These are phyloP conservation scores for Pythium pyrilobum DNA, from an alignment of 352 stramenopile species.

Conservation along the genomic window DNA sequence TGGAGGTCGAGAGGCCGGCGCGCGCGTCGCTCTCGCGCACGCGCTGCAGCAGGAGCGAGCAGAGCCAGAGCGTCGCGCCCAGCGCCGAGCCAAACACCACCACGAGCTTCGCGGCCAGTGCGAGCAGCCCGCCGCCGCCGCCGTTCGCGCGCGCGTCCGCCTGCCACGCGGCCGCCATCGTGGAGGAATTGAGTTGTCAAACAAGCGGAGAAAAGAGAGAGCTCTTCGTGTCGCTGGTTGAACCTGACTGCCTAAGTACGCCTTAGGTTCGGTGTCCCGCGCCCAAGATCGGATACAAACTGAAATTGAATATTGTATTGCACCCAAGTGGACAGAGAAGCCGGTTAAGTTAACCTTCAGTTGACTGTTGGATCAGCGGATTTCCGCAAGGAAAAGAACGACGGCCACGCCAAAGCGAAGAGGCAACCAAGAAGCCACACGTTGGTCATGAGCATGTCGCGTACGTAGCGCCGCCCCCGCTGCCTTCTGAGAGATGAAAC, in stretches of 20 bases:
- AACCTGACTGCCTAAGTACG: constrained; percentile 3
- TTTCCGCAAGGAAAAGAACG: not conserved
- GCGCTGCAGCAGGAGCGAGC: constrained; percentile 32
- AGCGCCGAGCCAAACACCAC: constrained; percentile 38
- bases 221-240: not conserved
- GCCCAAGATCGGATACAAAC: too few species aligned
- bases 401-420: not conserved
- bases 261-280: constrained; percentile 1
- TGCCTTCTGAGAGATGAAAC: not conserved
- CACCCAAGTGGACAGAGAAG: too few species aligned
- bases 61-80: constrained; percentile 30
- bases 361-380: not conserved
- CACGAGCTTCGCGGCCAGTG: constrained; percentile 28
- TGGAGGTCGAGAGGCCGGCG: constrained; percentile 33
- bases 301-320: too few species aligned
- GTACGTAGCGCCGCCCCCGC: too few species aligned
- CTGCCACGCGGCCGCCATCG: constrained; percentile 3
- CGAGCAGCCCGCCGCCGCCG: not conserved
- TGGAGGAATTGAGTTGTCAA: not conserved
- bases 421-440: not conserved
- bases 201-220: too few species aligned
- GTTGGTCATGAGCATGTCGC: constrained; percentile 7
- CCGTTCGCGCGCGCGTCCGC: not conserved
- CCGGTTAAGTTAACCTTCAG: not conserved
- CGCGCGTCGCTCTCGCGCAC: constrained; percentile 42